Conservation (phyloP, 2,329 filamentous ascomycete species). For the Neurospora sp. region DNA sequence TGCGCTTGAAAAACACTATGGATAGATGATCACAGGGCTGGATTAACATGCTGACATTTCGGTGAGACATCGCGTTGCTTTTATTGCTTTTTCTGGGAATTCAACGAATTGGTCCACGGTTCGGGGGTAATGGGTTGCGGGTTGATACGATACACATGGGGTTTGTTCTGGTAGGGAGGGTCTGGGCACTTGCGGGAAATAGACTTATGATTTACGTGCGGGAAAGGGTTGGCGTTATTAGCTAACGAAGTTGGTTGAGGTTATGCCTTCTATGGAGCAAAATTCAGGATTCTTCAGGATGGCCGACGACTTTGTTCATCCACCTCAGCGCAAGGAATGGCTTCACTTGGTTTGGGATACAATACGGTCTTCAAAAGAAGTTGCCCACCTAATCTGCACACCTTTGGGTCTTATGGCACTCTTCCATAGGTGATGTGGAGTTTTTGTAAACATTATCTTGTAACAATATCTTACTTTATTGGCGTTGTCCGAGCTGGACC, state of each 20-base stretch:
- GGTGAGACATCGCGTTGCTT: neutral
- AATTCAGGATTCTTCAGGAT: neutral
- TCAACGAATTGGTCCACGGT: neutral
- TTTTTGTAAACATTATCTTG: neutral
- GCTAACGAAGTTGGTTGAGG: neutral
- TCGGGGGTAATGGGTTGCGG: neutral
- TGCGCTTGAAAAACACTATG: neutral
- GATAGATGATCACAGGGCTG: neutral
- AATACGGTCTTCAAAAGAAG: neutral
- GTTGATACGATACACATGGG: neutral
- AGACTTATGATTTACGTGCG: neutral
- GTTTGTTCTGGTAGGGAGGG: neutral
- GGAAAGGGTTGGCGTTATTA: neutral
- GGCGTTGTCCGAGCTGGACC: neutral
- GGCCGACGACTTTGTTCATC: neutral
- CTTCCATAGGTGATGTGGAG: neutral
- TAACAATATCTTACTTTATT: neutral
- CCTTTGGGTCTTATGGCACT: neutral
- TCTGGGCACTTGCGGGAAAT: neutral
- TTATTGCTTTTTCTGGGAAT: neutral
- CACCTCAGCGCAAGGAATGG: neutral
- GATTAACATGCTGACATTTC: neutral
- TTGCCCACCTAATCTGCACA: neutral
- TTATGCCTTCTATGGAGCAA: neutral
- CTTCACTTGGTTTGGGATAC: neutral